Percentiles rank a stretch among this genome's conserved stretches.
phyloP scores from a whole-genome alignment of 2,329 filamentous ascomycete genomes.

The Sporothrix dimorphospora region DNA sequence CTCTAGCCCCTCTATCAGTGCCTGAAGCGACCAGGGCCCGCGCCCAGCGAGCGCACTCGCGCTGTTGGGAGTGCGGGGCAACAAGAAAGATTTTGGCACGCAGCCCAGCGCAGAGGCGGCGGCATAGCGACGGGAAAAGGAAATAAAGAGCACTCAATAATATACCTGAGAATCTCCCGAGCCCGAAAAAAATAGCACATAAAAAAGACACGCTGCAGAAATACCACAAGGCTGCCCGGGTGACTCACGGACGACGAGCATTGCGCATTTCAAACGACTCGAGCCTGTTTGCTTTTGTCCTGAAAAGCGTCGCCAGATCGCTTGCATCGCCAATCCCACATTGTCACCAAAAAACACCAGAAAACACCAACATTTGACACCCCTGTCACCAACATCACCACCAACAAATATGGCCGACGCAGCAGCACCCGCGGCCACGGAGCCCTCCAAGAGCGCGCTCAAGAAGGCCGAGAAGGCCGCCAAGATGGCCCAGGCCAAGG shows the following conservation, averaged over 20 bases:
- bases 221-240: slow-evolving; percentile 2
- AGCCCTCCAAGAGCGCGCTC: slow-evolving; percentile 63
- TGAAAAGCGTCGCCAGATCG: background rate
- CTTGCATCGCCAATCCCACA: background rate
- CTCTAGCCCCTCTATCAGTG: slow-evolving; percentile 20
- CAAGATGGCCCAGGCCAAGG: slow-evolving; percentile 64
- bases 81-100: slow-evolving; percentile 9
- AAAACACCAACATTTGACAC: background rate
- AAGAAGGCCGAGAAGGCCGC: slow-evolving; percentile 70
- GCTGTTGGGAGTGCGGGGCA: slow-evolving; percentile 15
- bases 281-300: background rate
- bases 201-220: slow-evolving; percentile 4
- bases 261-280: background rate
- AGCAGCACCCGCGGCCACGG: slow-evolving; percentile 32
- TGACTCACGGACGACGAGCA: slow-evolving; percentile 14
- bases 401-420: slow-evolving; percentile 35
- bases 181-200: background rate
- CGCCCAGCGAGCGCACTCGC: background rate
- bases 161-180: background rate
- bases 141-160: background rate
- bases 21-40: slow-evolving; percentile 1
- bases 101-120: background rate
- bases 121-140: background rate
- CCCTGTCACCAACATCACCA: slow-evolving; percentile 2
- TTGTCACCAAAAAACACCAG: background rate